Evolutionary conservation across 495 filamentous ascomycete species (phyloP).

Genomic region (Talaromyces wortmannii): DNA sequence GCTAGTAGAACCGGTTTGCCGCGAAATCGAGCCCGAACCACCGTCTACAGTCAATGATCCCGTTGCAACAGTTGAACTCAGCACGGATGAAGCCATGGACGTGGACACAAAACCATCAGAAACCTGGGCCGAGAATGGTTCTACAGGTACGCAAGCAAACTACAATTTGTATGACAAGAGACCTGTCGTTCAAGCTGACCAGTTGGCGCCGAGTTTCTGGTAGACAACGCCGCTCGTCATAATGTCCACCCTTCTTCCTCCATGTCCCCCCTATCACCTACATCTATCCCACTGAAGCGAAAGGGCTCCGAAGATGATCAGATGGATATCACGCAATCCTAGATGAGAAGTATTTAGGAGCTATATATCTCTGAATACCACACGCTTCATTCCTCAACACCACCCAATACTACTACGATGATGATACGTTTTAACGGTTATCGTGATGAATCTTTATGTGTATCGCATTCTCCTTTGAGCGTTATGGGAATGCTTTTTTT

Average conservation of each 20-base stretch:
- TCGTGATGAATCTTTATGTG: neutral
- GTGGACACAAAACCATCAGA: constrained; percentile 22
- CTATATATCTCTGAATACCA: neutral
- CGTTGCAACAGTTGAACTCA: neutral
- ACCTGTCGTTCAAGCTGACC: neutral
- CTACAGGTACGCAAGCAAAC: constrained; percentile 21
- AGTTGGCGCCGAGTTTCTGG: constrained; percentile 7
- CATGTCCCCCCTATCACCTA: neutral
- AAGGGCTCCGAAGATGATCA: constrained; percentile 19
- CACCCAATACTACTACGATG: neutral
- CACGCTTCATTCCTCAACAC: too few species aligned
- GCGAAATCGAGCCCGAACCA: constrained; percentile 26
- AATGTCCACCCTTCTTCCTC: constrained; percentile 1
- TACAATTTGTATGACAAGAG: neutral
- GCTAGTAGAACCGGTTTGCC: constrained; percentile 54
- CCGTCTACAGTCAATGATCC: neutral
- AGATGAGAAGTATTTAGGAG: neutral
- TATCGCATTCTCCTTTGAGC: neutral
- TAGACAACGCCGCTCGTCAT: constrained; percentile 14
- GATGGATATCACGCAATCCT: neutral
- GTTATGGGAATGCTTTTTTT: neutral
- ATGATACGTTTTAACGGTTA: neutral
- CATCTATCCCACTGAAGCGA: constrained; percentile 25
- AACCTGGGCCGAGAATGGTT: constrained; percentile 10
- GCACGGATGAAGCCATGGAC: constrained; percentile 16